Base-by-base conservation (phyloP, 1,284 basidiomycete species). In the Sparassis latifolia region DNA sequence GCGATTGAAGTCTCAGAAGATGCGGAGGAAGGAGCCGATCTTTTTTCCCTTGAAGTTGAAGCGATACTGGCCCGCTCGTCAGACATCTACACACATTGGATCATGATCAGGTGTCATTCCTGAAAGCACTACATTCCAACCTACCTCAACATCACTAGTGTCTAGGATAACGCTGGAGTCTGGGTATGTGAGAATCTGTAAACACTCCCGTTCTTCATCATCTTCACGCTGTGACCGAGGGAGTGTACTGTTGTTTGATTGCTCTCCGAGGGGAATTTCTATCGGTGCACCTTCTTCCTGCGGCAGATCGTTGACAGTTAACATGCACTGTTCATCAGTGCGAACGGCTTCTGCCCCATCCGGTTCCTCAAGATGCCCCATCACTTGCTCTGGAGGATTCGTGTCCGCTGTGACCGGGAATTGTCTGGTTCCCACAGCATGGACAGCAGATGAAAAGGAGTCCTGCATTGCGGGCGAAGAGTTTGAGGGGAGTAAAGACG, bases 181-280 rank as follows among this genome's bases (percentile, higher is more conserved):
- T 4, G 51, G 51, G 33, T 49, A 44, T 33, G 48, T 44, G 30
- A 43, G 35, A 32, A 52, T 45, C 4, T 50, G 44, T 10, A 49
- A 6, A 33, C 48, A 49, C 29, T 50, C 48, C 33, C 50, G 40
- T 30, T 52, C 51, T 7, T 52, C 53, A 5, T 52, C 53, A 3
- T 42, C 51, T 37, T 47, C 35, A 10, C 9, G 6, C 5, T 44
- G 42, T 6, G 40, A 28, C 48, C 30, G 35, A 42, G 35, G 20
- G 20, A 20, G 20, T 20, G 20, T 20, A 20, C 20, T 20, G 20
- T 20, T 20, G 20, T 20, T 20, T 20, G 20, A 20, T 20, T 20
- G 20, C 20, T 20, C 20, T 20, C 20, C 20, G 20, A 20, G 20
- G 20, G 12, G 6, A 12, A 37, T 12, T 37, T 37, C 35, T 12